Percentiles rank a stretch among this genome's conserved stretches.
Conservation (phyloP, 202 grass and related monocot species). For the Alloteropsis angusta region DNA sequence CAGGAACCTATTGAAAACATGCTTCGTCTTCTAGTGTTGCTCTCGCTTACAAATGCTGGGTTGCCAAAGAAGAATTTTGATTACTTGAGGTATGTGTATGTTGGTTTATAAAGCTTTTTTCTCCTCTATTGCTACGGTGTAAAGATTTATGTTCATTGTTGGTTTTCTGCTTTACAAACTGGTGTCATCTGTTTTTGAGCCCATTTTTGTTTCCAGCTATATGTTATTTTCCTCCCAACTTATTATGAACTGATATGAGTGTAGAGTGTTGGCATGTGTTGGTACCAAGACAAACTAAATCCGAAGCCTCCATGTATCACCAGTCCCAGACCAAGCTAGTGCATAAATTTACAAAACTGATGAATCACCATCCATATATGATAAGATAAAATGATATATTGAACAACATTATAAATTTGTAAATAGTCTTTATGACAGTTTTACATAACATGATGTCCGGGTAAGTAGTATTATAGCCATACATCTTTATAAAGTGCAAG, state of each 20-base stretch:
- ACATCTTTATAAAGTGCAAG: neutral
- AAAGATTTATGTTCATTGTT: neutral
- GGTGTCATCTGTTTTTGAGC: neutral
- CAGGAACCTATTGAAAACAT: slow-evolving; percentile 81
- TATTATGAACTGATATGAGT: slow-evolving; percentile 2
- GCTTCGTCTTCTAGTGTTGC: slow-evolving; percentile 82
- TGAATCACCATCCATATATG: neutral
- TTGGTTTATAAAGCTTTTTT: neutral
- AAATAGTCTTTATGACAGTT: neutral
- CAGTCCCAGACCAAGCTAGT: neutral
- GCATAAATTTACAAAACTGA: neutral
- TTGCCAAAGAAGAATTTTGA: slow-evolving; percentile 88
- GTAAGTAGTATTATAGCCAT: neutral
- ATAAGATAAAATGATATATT: neutral
- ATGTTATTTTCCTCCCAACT: neutral
- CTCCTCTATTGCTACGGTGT: neutral
- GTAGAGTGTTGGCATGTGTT: neutral
- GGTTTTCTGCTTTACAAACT: neutral
- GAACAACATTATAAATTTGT: neutral
- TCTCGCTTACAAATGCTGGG: slow-evolving; percentile 88
- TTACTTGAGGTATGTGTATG: slow-evolving; percentile 68
- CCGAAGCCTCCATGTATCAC: neutral
- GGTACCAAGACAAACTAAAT: neutral
- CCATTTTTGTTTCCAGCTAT: neutral
- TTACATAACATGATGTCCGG: neutral